phyloP scores from a whole-genome alignment of 78 protist genomes.

The Dictyostelium brefeldianum region DNA sequence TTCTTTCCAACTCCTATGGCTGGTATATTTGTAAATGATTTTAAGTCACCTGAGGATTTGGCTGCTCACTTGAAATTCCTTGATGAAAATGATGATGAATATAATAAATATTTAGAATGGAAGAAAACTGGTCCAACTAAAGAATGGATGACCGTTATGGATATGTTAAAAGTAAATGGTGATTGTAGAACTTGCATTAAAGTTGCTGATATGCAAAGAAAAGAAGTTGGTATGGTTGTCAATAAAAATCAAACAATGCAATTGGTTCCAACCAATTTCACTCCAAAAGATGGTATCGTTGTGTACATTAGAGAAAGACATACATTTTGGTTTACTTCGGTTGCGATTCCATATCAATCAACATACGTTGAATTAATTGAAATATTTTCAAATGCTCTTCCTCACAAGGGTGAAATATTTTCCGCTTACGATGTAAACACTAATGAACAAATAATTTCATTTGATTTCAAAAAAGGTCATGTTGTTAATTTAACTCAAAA shows the following conservation, averaged over 20 bases:
- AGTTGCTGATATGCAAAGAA: constrained; percentile 49
- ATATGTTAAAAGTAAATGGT: constrained; percentile 4
- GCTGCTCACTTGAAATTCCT: constrained; percentile 25
- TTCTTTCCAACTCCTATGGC: constrained; percentile 46
- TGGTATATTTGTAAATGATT: constrained; percentile 56
- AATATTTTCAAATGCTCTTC: constrained; percentile 6
- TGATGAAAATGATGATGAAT: constrained; percentile 47
- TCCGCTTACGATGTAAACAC: constrained; percentile 23
- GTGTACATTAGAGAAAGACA: constrained; percentile 43
- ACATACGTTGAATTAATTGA: not conserved
- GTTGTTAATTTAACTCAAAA: not conserved
- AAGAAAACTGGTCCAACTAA: constrained; percentile 52
- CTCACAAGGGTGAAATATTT: constrained; percentile 44
- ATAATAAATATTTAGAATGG: constrained; percentile 42
- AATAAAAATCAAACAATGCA: not conserved
- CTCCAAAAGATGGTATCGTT: constrained; percentile 32
- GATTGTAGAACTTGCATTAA: constrained; percentile 46
- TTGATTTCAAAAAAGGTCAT: not conserved
- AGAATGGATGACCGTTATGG: constrained; percentile 43
- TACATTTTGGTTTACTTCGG: constrained; percentile 34
- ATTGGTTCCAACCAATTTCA: constrained; percentile 24
- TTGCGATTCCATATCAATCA: constrained; percentile 28
- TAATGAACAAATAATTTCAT: not conserved
- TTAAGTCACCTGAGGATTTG: constrained; percentile 22
- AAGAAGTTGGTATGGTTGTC: constrained; percentile 48